Conservation (phyloP, 2,329 filamentous ascomycete species). For the Coleophoma eucalyptorum region DNA sequence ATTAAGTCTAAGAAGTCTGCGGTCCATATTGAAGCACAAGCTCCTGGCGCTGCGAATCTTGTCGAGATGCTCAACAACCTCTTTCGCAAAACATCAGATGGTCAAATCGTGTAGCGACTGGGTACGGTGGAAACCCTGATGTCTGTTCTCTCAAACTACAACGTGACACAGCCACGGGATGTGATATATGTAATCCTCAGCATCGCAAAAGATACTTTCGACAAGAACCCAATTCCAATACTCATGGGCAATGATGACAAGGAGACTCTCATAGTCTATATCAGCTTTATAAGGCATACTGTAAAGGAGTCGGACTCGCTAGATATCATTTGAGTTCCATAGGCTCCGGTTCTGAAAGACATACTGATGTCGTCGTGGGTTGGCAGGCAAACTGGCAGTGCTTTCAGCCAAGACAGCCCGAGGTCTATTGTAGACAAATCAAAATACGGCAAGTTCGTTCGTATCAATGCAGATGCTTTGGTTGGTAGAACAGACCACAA, state of each 20-base stretch:
- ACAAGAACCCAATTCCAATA: background rate
- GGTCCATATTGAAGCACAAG: constrained; percentile 4
- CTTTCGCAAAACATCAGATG: constrained; percentile 11
- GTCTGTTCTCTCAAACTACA: constrained; percentile 13
- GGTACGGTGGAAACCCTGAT: constrained; percentile 18
- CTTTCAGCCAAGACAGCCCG: background rate
- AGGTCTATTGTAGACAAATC: background rate
- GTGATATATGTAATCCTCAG: constrained; percentile 18
- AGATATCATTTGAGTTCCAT: constrained; percentile 21
- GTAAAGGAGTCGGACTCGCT: constrained; percentile 9
- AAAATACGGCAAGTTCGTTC: background rate
- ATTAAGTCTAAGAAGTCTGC: background rate
- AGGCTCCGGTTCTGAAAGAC: constrained; percentile 9
- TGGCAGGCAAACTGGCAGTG: background rate
- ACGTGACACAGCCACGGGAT: constrained; percentile 21
- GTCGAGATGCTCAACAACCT: constrained; percentile 12
- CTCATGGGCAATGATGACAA: background rate
- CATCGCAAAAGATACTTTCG: constrained; percentile 15
- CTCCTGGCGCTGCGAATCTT: constrained; percentile 1
- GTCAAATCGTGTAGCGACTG: background rate
- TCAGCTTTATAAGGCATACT: constrained; percentile 13
- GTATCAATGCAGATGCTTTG: background rate
- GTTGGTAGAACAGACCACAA: background rate
- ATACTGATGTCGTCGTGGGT: background rate
- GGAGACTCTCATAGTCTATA: constrained; percentile 8